Base-by-base conservation (phyloP, 2,329 filamentous ascomycete genomes). In the Diaporthe sp. region DNA sequence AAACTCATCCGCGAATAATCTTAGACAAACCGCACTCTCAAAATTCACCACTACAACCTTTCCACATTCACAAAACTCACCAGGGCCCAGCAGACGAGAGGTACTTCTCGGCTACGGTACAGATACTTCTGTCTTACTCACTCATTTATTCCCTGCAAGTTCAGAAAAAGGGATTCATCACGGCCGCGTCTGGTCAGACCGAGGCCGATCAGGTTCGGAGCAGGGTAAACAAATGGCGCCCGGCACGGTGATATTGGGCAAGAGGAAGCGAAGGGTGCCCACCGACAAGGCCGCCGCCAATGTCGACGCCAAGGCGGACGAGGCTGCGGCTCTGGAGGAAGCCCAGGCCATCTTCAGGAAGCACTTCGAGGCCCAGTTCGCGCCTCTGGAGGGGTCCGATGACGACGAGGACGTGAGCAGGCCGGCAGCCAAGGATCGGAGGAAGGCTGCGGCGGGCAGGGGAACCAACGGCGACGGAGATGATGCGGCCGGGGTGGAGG, bases 321-420 rank as follows among this genome's bases (percentile, higher is more conserved):
- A 58, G 38, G 68, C 75, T 7, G 77, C 67, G 19, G 71, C 77
- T 82, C 33, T 84, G 54, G 86, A 90, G 77, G 89, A 92, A 74
- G 88, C 93, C 17, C 91, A 94, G 78, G 94, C 93, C 73, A 89
- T 96, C 74, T 94, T 99, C 80, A 92, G 92, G 74, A 91, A 91
- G 78, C 93, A 96, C 81, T 98, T 98, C 81, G 97, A 98, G 84
- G 91, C 94, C 38, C 92, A 94, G 81, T 98, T 98, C 85, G 90
- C 92, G 81, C 95, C 96, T 12, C 83, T 98, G 52, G 87, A 87
- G 73, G 77, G 33, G 75, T 76, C 33, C 78, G 80, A 75, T 40
- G 83, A 85, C 19, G 84, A 84, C 17, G 84, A 84, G 28, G 78
- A n/a, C n/a, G n/a, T 81, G 7, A 25, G 54, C 52, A 40, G 28